Conservation (phyloP, 495 filamentous ascomycete genomes). For the Chaetomium cochliodes region DNA sequence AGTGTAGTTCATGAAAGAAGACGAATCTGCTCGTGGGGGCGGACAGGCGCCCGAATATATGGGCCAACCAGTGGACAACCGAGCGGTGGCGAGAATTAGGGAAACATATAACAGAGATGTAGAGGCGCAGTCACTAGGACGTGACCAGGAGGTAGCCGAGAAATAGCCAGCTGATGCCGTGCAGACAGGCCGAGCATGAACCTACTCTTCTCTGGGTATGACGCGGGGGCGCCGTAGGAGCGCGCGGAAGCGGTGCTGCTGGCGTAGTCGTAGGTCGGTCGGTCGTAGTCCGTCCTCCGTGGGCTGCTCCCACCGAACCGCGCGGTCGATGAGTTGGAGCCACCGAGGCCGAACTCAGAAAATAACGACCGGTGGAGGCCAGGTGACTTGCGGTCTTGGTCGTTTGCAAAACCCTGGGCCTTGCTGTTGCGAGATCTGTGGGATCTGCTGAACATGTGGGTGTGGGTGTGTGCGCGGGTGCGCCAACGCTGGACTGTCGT, state of each 20-base stretch:
- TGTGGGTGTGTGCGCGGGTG: constrained; percentile 10
- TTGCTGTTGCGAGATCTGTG: constrained; percentile 33
- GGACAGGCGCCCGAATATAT: constrained; percentile 7
- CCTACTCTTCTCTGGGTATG: constrained; percentile 51
- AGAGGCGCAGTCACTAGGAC: too few species aligned
- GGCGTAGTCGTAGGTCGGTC: constrained; percentile 30
- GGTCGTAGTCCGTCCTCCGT: constrained; percentile 39
- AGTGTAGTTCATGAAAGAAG: background rate
- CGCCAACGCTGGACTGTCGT: constrained; percentile 16
- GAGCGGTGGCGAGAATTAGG: too few species aligned
- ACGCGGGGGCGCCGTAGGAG: constrained; percentile 27
- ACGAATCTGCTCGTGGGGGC: background rate
- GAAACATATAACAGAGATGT: too few species aligned
- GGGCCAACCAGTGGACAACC: background rate
- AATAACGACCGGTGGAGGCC: constrained; percentile 41
- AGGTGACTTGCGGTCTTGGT: constrained; percentile 34
- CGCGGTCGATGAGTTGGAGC: constrained; percentile 38
- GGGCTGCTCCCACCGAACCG: constrained; percentile 37
- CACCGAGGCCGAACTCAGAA: constrained; percentile 41
- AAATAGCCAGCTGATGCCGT: background rate
- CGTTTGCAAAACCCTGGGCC: constrained; percentile 39
- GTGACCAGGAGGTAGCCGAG: background rate
- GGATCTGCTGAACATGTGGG: constrained; percentile 54
- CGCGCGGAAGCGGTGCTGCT: constrained; percentile 31
- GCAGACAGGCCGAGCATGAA: constrained; percentile 33